Conservation (phyloP, 345 rosid genomes). For the Lagerstroemia speciosa region DNA sequence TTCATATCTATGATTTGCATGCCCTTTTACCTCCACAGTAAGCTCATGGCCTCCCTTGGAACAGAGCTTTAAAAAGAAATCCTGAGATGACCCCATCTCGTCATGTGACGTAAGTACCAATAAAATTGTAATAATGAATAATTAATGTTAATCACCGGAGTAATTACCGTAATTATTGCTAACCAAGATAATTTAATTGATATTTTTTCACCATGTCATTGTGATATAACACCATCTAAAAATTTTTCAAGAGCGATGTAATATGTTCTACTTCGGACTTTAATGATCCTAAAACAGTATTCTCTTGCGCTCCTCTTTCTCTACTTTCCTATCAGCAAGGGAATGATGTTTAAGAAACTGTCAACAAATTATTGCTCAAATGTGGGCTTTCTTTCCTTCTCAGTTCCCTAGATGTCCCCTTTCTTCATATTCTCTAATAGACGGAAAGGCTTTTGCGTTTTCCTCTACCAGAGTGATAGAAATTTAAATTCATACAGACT, state of each 20-base stretch:
- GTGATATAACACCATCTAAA: not conserved
- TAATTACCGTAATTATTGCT: no score
- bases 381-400: not conserved
- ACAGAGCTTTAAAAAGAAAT: no score
- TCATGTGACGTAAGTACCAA: no score
- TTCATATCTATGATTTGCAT: no score
- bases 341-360: not conserved
- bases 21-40: no score
- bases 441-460: no score
- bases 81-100: no score
- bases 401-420: not conserved
- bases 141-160: no score
- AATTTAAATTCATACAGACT: not conserved
- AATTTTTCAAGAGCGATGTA: not conserved
- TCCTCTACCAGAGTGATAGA: not conserved
- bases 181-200: no score
- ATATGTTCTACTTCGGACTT: not conserved
- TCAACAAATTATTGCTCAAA: not conserved
- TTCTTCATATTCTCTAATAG: not conserved
- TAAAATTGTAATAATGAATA: no score
- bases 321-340: not conserved
- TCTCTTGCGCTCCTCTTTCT: not conserved
- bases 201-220: no score
- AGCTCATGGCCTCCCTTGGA: no score
- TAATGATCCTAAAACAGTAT: not conserved